These are phyloP conservation scores for Fragaria ananassa DNA, from an alignment of 306 rosid genomes.

Conservation along the genomic window DNA sequence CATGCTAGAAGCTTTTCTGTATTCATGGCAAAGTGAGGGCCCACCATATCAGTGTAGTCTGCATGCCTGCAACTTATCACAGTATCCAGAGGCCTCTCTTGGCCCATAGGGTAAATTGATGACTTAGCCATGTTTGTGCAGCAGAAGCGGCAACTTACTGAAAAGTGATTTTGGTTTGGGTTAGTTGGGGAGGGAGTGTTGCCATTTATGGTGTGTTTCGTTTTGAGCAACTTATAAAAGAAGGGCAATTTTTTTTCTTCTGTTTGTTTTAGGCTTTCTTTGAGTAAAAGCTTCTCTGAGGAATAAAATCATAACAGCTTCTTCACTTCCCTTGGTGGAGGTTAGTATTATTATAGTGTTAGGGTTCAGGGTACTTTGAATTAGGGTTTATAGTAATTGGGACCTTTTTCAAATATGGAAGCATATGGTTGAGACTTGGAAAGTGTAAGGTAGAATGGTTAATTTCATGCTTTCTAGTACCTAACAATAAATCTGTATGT, in stretches of 20 bases:
- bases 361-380: neutral
- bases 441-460: neutral
- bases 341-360: neutral
- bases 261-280: neutral
- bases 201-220: neutral
- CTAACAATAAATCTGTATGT: neutral
- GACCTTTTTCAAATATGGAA: neutral
- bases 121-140: neutral
- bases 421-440: neutral
- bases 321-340: neutral
- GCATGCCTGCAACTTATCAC: conserved; percentile 17
- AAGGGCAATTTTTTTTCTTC: neutral
- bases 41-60: neutral
- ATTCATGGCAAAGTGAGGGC: conserved; percentile 3
- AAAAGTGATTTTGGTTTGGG: neutral
- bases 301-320: neutral
- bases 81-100: neutral
- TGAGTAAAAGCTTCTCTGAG: neutral
- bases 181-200: neutral
- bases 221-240: neutral
- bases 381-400: neutral
- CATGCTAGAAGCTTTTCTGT: conserved; percentile 11
- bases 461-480: neutral
- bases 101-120: neutral
- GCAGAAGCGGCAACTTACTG: neutral